These are phyloP conservation scores for Neocatenulostroma microsporum DNA, from an alignment of 2,329 filamentous ascomycete genomes.

Conservation along the genomic window DNA sequence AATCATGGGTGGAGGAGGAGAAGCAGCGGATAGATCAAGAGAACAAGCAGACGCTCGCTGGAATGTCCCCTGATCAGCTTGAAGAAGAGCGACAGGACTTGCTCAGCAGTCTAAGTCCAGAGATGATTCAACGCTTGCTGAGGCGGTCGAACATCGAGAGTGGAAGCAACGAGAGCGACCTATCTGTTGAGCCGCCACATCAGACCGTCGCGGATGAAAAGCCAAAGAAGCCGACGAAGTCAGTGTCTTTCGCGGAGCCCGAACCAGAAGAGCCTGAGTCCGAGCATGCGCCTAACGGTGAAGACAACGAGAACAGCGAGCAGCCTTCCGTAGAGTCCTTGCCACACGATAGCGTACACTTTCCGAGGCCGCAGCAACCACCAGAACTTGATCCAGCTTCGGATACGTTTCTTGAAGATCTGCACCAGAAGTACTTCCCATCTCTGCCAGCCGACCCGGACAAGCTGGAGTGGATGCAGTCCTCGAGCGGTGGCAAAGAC, in stretches of 20 bases:
- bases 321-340: slow-evolving; percentile 7
- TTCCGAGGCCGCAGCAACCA: slow-evolving; percentile 45
- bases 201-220: slow-evolving; percentile 1
- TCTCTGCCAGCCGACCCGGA: slow-evolving; percentile 75
- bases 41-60: slow-evolving; percentile 63
- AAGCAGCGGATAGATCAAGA: slow-evolving; percentile 70
- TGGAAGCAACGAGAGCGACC: slow-evolving; percentile 37
- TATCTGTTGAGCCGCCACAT: slow-evolving; percentile 14
- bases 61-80: slow-evolving; percentile 78
- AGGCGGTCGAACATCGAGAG: slow-evolving; percentile 70
- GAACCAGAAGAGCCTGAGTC: not conserved
- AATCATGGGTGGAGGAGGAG: slow-evolving; percentile 48
- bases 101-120: slow-evolving; percentile 66
- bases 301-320: not conserved
- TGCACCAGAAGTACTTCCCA: slow-evolving; percentile 92
- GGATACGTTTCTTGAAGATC: slow-evolving; percentile 70
- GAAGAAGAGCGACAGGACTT: slow-evolving; percentile 71
- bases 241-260: slow-evolving; percentile 19
- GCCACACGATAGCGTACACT: slow-evolving; percentile 44
- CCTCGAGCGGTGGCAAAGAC: slow-evolving; percentile 40
- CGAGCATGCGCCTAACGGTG: not conserved
- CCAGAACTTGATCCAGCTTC: slow-evolving; percentile 77
- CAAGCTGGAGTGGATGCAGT: slow-evolving; percentile 84
- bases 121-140: slow-evolving; percentile 68
- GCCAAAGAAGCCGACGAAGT: slow-evolving; percentile 13